These are phyloP conservation scores for Yamadazyma pseudoaaseri DNA, from an alignment of 1,139 yeast species.

Conservation along the genomic window DNA sequence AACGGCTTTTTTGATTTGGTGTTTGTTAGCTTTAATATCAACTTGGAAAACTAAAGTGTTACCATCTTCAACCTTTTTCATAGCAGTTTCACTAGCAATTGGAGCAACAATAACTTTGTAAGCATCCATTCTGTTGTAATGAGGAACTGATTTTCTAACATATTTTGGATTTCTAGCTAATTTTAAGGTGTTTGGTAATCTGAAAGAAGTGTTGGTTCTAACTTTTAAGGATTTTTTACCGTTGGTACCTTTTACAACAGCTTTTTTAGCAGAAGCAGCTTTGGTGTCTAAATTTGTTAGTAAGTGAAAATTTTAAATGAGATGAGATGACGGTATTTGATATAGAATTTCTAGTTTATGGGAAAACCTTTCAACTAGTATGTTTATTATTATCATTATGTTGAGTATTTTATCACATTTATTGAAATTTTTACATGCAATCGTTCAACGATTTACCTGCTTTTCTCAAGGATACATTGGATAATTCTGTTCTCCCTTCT, in stretches of 20 bases:
- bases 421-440: too few relatives aligned
- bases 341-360: too few relatives aligned
- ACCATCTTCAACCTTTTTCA: slow-evolving; percentile 99
- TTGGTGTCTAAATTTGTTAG: slow-evolving; percentile 38
- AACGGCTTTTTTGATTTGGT: slow-evolving; percentile 97
- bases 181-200: slow-evolving; percentile 96
- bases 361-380: too few relatives aligned
- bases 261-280: slow-evolving; percentile 98
- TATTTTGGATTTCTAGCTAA: slow-evolving; percentile 94
- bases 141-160: slow-evolving; percentile 95
- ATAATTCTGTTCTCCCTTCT: too few relatives aligned
- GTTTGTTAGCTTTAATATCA: slow-evolving; percentile 94
- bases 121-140: slow-evolving; percentile 95
- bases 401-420: too few relatives aligned
- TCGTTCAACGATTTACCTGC: too few relatives aligned
- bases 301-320: slow-evolving; percentile 7
- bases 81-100: slow-evolving; percentile 97
- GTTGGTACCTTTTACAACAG: slow-evolving; percentile 97
- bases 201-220: slow-evolving; percentile 94
- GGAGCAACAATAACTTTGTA: slow-evolving; percentile 94
- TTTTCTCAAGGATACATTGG: too few relatives aligned
- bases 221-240: slow-evolving; percentile 88
- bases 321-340: too few relatives aligned
- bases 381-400: too few relatives aligned
- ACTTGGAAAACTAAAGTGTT: slow-evolving; percentile 99